Percentiles rank a stretch among this genome's conserved stretches.
These are phyloP conservation scores for Musa troglodytarum DNA, from an alignment of 176 grass and related monocot species.

Conservation along the genomic window DNA sequence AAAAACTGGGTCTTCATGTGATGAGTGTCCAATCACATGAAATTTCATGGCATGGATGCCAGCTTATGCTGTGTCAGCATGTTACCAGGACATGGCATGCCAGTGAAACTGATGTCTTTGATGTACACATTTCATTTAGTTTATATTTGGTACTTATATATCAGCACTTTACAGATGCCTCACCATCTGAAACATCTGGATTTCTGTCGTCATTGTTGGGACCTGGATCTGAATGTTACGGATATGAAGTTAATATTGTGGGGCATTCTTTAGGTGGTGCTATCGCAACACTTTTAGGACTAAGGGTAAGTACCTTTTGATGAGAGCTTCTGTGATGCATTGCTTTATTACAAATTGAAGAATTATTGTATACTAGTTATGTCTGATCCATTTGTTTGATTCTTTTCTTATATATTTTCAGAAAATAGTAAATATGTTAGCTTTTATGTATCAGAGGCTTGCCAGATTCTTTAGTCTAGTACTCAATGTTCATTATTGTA, in stretches of 20 bases:
- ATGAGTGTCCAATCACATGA: too few species aligned
- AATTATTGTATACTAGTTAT: background rate
- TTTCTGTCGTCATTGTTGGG: slow-evolving; percentile 66
- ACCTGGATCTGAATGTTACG: slow-evolving; percentile 55
- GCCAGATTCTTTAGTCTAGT: too few species aligned
- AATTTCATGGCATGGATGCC: too few species aligned
- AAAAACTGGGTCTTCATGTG: too few species aligned
- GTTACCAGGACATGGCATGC: too few species aligned
- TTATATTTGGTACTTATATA: slow-evolving; percentile 15
- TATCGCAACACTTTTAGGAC: slow-evolving; percentile 79
- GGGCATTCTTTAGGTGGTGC: slow-evolving; percentile 95
- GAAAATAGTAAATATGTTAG: background rate
- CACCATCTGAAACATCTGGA: slow-evolving; percentile 40
- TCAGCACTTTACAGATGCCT: slow-evolving; percentile 41
- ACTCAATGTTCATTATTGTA: too few species aligned
- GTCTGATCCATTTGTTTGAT: background rate
- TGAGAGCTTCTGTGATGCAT: slow-evolving; percentile 7
- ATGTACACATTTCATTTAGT: background rate
- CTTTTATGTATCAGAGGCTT: background rate
- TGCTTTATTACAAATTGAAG: slow-evolving; percentile 11
- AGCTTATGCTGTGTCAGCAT: too few species aligned
- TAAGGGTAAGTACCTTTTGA: slow-evolving; percentile 53
- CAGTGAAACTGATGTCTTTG: too few species aligned
- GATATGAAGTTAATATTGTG: slow-evolving; percentile 77
- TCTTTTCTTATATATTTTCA: background rate